These are phyloP conservation scores for Ramaria sp. DNA, from an alignment of 768 basidiomycete genomes.

Conservation along the genomic window DNA sequence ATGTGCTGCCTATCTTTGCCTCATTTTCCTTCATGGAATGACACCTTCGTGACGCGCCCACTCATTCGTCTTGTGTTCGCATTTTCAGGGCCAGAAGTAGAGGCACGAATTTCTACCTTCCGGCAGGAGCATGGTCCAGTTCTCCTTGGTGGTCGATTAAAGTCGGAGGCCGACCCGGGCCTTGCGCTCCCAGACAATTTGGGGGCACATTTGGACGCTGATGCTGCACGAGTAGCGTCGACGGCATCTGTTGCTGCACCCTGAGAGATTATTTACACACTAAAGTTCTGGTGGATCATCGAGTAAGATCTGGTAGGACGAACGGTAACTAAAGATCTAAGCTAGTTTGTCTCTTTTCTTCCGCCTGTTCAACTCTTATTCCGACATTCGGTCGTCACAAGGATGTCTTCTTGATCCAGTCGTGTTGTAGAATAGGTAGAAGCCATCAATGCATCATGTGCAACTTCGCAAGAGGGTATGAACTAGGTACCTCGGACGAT, in stretches of 20 bases:
- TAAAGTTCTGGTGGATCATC: no score
- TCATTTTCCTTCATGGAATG: not conserved
- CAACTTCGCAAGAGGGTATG: no score
- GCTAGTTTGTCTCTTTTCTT: no score
- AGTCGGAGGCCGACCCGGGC: conserved; percentile 54
- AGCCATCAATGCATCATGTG: no score
- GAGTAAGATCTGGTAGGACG: no score
- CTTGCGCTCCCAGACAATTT: conserved; percentile 69
- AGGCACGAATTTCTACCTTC: conserved; percentile 74
- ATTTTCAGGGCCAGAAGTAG: conserved; percentile 62
- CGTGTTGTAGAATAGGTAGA: no score
- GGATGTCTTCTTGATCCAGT: no score
- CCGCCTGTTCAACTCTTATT: no score
- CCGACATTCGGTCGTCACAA: no score
- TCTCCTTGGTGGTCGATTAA: conserved; percentile 76
- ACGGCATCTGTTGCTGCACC: not conserved
- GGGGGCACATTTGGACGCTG: conserved; percentile 36
- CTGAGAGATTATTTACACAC: not conserved
- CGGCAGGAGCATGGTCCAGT: conserved; percentile 69
- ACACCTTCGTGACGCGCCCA: not conserved
- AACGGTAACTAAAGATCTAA: no score
- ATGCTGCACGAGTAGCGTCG: not conserved
- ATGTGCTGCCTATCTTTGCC: not conserved
- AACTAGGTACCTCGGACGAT: no score
- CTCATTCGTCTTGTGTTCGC: no score